phyloP scores from a whole-genome alignment of 805 yeast genomes.

The Suhomyces sp. region DNA sequence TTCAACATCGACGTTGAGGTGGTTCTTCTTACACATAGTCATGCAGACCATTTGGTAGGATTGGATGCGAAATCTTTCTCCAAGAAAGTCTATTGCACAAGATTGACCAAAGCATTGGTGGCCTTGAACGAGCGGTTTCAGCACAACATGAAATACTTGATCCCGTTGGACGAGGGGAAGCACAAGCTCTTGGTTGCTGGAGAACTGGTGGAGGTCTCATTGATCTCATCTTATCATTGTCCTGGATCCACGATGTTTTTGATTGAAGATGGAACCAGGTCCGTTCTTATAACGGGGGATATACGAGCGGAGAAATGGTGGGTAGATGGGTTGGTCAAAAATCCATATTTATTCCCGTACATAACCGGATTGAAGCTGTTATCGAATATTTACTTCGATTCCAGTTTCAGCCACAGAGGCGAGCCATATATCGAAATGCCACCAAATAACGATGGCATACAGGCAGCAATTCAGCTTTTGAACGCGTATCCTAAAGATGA shows the following conservation, averaged over 20 bases:
- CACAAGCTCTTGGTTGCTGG: constrained; percentile 4
- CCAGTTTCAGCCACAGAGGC: constrained; percentile 50
- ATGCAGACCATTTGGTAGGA: constrained; percentile 55
- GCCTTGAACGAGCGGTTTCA: constrained; percentile 16
- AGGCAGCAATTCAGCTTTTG: constrained; percentile 31
- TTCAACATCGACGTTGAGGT: constrained; percentile 24
- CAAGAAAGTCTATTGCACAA: constrained; percentile 48
- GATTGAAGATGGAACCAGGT: constrained; percentile 29
- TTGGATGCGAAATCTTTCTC: constrained; percentile 39
- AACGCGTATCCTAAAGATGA: constrained; percentile 41
- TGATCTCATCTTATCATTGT: constrained; percentile 56
- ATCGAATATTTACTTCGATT: constrained; percentile 53
- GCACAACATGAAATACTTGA: constrained; percentile 18
- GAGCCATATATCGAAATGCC: constrained; percentile 49
- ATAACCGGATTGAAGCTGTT: constrained; percentile 28
- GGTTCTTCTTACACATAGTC: constrained; percentile 50
- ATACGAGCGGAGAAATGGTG: constrained; percentile 57
- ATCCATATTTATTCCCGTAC: constrained; percentile 45
- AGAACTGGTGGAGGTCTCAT: constrained; percentile 34
- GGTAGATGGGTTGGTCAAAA: constrained; percentile 35
- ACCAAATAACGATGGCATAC: constrained; percentile 43
- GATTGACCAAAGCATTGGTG: constrained; percentile 34
- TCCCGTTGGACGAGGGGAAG: constrained; percentile 19
- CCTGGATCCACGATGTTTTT: constrained; percentile 60
- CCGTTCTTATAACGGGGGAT: constrained; percentile 58